Base-by-base conservation (phyloP, 148 eudicot species). In the Heliosperma pusillum region DNA sequence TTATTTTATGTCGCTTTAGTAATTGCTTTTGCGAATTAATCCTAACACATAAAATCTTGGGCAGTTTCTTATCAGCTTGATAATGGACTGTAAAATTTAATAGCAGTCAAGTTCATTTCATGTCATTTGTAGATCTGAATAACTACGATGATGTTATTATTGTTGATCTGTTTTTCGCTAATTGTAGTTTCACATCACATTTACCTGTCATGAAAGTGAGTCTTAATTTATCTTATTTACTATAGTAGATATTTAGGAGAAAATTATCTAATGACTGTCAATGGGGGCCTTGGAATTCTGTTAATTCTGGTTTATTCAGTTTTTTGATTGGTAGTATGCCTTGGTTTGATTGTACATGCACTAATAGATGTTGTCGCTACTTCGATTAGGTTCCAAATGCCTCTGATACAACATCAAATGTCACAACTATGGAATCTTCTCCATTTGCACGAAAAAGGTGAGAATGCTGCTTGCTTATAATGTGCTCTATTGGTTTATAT, bases 371-470 rank as follows among this genome's bases (percentile, higher is more conserved):
- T 45, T 75, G 77, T 77, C 47, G 68, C 58, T 74, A 19, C 62
- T 63, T 77, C 25, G 33, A 71, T 78, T 83, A 95, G 99, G 97
- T 95, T 78, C 70, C 80, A 67, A 83, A 93, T 12, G 20, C 59
- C 21, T 71, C 86, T 67, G 91, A 88, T 63, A 86, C 80, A 45
- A 83, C 81, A 81, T 70, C 89, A 75, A 80, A 75, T 22, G 87
- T 85, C 75, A 82, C 69, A 25, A 82, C 78, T 70, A 86, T 74
- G 62, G 75, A 80, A 69, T 79, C 87, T 45, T 69, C 82, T 36
- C 70, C 84, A 25, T 29, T 56, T 5, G 42, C 74, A 10, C 83
- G 83, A 44, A 79, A 77, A 71, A 92, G 89, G 97, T 92, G 74
- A 73, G 86, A 30, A 69, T 30, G 59, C 42, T 67, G 36, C 16